Evolutionary conservation across 345 rosid genomes (phyloP).

Genomic region (Euphorbia pulcherrima): DNA sequence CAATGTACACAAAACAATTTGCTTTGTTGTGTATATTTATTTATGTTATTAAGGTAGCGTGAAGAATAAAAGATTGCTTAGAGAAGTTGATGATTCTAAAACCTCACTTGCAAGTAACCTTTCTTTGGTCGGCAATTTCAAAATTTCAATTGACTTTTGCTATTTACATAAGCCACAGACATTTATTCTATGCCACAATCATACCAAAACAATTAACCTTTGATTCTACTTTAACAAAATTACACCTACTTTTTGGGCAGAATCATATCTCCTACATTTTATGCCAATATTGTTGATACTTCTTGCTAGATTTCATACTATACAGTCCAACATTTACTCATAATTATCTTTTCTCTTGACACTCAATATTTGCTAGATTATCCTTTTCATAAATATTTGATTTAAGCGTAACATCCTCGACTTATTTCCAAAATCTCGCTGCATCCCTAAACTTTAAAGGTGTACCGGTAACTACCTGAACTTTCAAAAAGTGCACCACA

Average conservation of each 20-base stretch:
- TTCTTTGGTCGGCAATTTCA: slow-evolving; percentile 22
- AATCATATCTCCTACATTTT: slow-evolving; percentile 9
- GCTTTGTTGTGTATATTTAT: neutral
- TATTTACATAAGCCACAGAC: neutral
- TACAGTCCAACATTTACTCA: too few species aligned
- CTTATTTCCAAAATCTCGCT: too few species aligned
- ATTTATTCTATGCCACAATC: slow-evolving; percentile 2
- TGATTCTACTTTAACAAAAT: slow-evolving; percentile 10
- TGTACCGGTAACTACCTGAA: too few species aligned
- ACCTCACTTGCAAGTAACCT: slow-evolving; percentile 21
- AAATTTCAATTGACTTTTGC: slow-evolving; percentile 8
- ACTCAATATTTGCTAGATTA: too few species aligned
- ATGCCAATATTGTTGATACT: neutral
- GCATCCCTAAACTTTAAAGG: too few species aligned
- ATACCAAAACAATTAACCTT: neutral
- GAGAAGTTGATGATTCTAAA: slow-evolving; percentile 15
- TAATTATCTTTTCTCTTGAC: too few species aligned
- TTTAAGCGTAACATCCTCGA: too few species aligned
- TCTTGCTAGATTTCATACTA: neutral
- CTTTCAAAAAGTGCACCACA: too few species aligned
- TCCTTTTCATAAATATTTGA: too few species aligned
- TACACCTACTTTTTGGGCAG: neutral
- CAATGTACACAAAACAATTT: neutral
- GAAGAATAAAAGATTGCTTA: slow-evolving; percentile 7
- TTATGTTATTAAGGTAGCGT: neutral